These are phyloP conservation scores for Fusarium sp. DNA, from an alignment of 2,329 filamentous ascomycete genomes.

Conservation along the genomic window DNA sequence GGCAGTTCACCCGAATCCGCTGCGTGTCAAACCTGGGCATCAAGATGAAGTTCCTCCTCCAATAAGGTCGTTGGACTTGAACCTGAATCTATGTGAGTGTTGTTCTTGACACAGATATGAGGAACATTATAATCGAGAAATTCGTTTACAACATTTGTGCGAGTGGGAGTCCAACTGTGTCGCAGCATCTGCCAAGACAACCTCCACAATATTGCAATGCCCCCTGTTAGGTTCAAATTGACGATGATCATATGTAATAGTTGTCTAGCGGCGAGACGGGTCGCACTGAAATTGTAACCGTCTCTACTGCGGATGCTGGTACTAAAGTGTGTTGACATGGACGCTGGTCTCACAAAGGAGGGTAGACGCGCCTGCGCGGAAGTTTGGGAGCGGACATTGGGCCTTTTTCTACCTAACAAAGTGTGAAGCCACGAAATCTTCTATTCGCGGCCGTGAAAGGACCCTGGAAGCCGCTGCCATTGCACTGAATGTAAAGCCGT, in stretches of 20 bases:
- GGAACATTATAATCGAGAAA: background rate
- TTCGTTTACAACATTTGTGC: background rate
- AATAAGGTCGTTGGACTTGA: no score
- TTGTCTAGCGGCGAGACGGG: no score
- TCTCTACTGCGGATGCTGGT: no score
- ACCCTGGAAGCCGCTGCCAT: background rate
- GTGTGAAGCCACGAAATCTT: background rate
- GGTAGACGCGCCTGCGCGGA: no score
- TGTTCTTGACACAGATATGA: background rate
- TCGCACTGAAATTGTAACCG: no score
- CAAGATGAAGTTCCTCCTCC: background rate
- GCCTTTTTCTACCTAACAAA: background rate
- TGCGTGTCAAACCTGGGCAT: background rate
- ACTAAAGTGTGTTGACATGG: no score
- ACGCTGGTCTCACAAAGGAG: no score
- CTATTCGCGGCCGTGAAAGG: background rate
- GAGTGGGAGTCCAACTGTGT: background rate
- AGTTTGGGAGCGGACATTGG: background rate
- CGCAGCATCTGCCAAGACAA: background rate
- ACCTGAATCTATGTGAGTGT: background rate
- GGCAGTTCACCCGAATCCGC: background rate
- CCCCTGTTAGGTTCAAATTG: background rate
- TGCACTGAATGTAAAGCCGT: background rate
- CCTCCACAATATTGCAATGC: background rate
- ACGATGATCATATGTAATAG: background rate